phyloP scores from a whole-genome alignment of 306 rosid genomes.

The Cercis canadensis region DNA sequence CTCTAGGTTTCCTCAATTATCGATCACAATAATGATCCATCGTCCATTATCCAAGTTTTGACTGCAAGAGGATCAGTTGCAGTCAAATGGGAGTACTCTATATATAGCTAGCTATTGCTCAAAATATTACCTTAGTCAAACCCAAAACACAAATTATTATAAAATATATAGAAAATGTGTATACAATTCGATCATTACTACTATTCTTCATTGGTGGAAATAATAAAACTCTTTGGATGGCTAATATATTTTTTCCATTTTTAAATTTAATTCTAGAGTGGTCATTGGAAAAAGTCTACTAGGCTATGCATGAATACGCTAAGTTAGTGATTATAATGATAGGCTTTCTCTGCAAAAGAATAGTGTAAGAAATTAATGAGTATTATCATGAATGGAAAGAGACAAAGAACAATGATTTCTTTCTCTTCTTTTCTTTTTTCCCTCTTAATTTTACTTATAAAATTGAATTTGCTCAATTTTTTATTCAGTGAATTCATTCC shows the following conservation, averaged over 20 bases:
- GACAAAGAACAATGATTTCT: conserved; percentile 53
- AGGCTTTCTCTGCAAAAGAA: conserved; percentile 40
- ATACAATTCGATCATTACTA: not conserved
- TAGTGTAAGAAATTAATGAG: conserved; percentile 32
- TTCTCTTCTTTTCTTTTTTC: not conserved
- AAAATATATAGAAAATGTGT: too few species aligned
- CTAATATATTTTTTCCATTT: not conserved
- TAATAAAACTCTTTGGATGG: conserved; percentile 27
- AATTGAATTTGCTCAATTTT: not conserved
- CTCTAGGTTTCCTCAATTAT: conserved; percentile 35
- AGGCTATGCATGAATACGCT: conserved; percentile 46
- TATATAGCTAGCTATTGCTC: conserved; percentile 9
- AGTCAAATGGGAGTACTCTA: conserved; percentile 20
- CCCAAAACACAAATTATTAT: conserved; percentile 18
- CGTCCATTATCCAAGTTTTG: conserved; percentile 30
- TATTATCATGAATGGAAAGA: conserved; percentile 48
- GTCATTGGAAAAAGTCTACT: conserved; percentile 50
- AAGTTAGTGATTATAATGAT: conserved; percentile 52
- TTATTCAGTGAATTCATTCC: conserved; percentile 6
- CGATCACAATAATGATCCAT: conserved; percentile 33
- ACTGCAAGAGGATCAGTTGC: conserved; percentile 18
- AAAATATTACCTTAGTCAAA: conserved; percentile 38
- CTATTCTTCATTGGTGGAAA: conserved; percentile 34
- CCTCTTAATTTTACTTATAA: not conserved
- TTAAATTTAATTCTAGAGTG: conserved; percentile 31